These are phyloP conservation scores for Trifolium fragiferum DNA, from an alignment of 306 rosid species.

Conservation along the genomic window DNA sequence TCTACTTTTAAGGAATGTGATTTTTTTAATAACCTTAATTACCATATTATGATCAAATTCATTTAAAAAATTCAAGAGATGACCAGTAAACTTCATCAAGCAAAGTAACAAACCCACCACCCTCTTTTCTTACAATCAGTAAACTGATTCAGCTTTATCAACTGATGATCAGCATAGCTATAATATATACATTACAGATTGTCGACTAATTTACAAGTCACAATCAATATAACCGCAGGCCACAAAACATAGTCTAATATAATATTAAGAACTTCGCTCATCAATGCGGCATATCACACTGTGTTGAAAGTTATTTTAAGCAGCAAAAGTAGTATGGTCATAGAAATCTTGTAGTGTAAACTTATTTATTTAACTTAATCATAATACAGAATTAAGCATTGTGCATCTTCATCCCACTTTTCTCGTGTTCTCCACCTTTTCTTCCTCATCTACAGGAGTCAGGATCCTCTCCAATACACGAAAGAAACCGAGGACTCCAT, in stretches of 20 bases:
- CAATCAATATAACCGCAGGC: not conserved
- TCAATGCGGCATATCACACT: conserved; percentile 1
- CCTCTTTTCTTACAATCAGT: not conserved
- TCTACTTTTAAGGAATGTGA: not conserved
- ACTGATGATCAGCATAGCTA: not conserved
- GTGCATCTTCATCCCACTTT: not conserved
- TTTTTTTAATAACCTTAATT: not conserved
- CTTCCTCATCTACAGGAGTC: not conserved
- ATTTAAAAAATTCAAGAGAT: conserved; percentile 4
- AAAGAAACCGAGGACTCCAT: not conserved
- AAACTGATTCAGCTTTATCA: not conserved
- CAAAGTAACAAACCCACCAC: not conserved
- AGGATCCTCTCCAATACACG: not conserved
- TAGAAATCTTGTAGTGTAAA: not conserved
- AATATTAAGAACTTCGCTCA: not conserved
- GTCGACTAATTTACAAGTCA: conserved; percentile 3
- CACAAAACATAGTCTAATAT: not conserved
- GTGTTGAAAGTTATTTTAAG: not conserved
- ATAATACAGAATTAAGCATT: not conserved
- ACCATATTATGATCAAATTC: not conserved
- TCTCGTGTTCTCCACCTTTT: not conserved
- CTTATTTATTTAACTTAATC: not conserved
- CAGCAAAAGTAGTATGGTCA: not conserved
- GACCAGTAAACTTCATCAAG: conserved; percentile 8
- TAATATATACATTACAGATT: not conserved